Evolutionary conservation across 495 filamentous ascomycete genomes (phyloP).

Genomic region (Thozetella sp.): DNA sequence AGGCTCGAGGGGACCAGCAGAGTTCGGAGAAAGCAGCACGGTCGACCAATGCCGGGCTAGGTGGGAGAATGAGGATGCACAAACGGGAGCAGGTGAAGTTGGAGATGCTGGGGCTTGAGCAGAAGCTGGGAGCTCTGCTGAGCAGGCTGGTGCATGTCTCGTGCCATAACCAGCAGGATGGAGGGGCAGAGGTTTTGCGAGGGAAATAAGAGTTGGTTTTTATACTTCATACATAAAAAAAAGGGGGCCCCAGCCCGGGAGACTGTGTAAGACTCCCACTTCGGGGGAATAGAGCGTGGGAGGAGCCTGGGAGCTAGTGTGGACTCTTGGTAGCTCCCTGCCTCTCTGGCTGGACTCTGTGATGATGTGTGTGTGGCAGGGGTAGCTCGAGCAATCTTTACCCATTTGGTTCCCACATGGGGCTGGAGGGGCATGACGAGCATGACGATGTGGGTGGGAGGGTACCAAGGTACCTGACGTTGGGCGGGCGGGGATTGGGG

Average conservation of each 20-base stretch:
- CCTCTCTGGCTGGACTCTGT: constrained; percentile 10
- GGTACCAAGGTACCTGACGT: background rate
- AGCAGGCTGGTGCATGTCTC: constrained; percentile 42
- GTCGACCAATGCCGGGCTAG: constrained; percentile 13
- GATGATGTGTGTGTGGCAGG: constrained; percentile 10
- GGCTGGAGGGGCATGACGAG: constrained; percentile 13
- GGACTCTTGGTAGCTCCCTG: constrained; percentile 22
- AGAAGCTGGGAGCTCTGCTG: constrained; percentile 32
- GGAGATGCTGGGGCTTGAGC: constrained; percentile 15
- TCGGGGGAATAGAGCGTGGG: constrained; percentile 16
- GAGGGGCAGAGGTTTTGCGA: constrained; percentile 32
- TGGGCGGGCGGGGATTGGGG: background rate
- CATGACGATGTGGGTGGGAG: constrained; percentile 12
- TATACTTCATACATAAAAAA: constrained; percentile 39
- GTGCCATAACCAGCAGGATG: constrained; percentile 41
- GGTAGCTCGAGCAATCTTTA: constrained; percentile 10
- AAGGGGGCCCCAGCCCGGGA: constrained; percentile 19
- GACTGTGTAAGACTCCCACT: constrained; percentile 17
- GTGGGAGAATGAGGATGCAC: constrained; percentile 17
- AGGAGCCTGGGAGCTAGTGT: constrained; percentile 19
- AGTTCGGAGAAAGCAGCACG: constrained; percentile 7
- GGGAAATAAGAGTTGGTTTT: constrained; percentile 41
- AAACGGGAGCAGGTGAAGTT: constrained; percentile 15
- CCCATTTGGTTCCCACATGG: constrained; percentile 17
- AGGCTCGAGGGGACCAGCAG: background rate